Base-by-base conservation (phyloP, 192 early-diverging fungal species). In the Entomortierella beljakovae region DNA sequence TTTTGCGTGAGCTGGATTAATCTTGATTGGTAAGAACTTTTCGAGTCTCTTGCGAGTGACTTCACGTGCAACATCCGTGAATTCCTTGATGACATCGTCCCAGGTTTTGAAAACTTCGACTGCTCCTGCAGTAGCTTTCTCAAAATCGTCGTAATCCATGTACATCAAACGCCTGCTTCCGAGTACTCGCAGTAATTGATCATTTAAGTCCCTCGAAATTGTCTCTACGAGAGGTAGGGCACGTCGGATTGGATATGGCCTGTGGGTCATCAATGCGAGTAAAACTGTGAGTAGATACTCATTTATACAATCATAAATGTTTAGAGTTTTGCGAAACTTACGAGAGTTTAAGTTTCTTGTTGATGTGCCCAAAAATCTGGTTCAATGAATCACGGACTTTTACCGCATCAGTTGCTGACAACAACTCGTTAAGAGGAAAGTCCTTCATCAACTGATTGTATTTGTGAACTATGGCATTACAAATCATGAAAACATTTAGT, bases 361-460 rank as follows among this genome's bases (percentile, higher is more conserved):
- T 98, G 42, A 99, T 72, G 84, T 99, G 98, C 18, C 84, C 89
- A 88, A 99, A 99, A 64, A 99, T 94, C 57, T 89, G 81, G 43
- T 83, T 65, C 15, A 99, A 57, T 0, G 95, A 90, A 6, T 92
- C 87, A 57, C 88, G 84, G 57, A 97, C 88, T 64, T 95, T 94
- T 11, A 86, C 88, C 2, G 98, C 86, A 71, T 99, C 98, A 15
- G 97, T 96, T 0, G 97, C 94, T 7, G 98, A 90, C 53, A 99
- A 86, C 35, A 99, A 86, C 79, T 99, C 98, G 80, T 96, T 95
- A 46, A 99, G 82, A 20, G 98, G 98, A 60, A 99, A 99, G 57
- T 99, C 98, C 82, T 94, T 95, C 97, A 99, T 99, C 37, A 99
- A 86, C 70, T 92, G 92, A 77, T 99, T 99, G 89, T 97, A 99